Base-by-base conservation (phyloP, 441 rosid genomes). In the Corymbia calophylla region DNA sequence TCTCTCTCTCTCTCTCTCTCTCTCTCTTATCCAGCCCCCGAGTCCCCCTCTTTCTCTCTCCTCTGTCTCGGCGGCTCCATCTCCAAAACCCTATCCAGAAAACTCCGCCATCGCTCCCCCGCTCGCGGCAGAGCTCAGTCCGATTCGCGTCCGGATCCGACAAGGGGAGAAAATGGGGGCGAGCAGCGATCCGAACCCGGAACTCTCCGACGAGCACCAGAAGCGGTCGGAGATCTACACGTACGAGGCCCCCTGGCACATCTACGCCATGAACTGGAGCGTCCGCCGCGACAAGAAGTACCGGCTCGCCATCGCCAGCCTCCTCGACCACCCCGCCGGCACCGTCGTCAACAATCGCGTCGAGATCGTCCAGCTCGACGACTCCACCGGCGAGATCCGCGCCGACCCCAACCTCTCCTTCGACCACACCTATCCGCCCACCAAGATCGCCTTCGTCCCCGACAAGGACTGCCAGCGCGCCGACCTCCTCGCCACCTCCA, bases 231-330 rank as follows among this genome's bases (percentile, higher is more conserved):
- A 97, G 95, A 97, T 97, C 92, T 97, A 97, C 94, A 97, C 99
- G 49, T 97, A 97, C 93, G 98, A 97, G 89, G 98, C 99, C 3
- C 98, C 99, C 5, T 97, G 99, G 99, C 97, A 95, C 93, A 95
- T 97, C 91, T 97, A 97, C 93, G 99, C 99, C 88, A 97, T 97
- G 99, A 97, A 97, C 92, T 97, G 99, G 99, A 97, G 99, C 89
- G 99, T 97, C 91, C 99, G 99, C 88, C 97, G 98, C 23, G 99
- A 97, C 94, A 97, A 96, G 93, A 96, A 97, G 92, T 97, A 96
- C 92, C 97, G 99, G 1, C 96, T 97, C 70, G 99, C 99, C n/a
- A 97, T 97, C 91, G 97, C 98, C 68, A 95, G 97, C 93, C 95
- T 96, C 88, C 97, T 97, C 82, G 99, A 97, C 90, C 98, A 96